Conservation (phyloP, 1,284 basidiomycete species). For the Trichosporon sp. region DNA sequence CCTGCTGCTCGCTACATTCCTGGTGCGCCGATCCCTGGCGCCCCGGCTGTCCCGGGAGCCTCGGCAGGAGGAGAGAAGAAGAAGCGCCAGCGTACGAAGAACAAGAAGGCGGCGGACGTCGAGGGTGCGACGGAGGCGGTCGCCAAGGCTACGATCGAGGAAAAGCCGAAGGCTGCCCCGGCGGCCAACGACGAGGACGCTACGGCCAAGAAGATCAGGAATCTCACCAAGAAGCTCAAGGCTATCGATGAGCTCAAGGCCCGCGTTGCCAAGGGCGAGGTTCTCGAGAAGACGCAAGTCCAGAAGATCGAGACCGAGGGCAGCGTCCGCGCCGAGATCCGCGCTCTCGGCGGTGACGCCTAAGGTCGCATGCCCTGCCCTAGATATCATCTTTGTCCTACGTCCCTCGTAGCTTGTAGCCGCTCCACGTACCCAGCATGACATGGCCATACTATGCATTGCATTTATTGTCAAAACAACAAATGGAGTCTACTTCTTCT, state of each 20-base stretch:
- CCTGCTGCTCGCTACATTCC: slow-evolving; percentile 57
- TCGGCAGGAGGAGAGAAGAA: slow-evolving; percentile 53
- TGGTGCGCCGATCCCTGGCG: slow-evolving; percentile 54
- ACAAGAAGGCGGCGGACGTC: slow-evolving; percentile 52
- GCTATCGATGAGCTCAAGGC: slow-evolving; percentile 94
- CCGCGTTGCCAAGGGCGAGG: slow-evolving; percentile 76
- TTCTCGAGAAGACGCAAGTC: slow-evolving; percentile 84
- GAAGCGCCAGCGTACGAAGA: slow-evolving; percentile 56
- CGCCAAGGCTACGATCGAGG: slow-evolving; percentile 32
- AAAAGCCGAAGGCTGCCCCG: slow-evolving; percentile 47
- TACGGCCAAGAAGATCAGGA: slow-evolving; percentile 81
- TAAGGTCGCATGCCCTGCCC: not conserved
- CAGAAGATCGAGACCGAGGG: slow-evolving; percentile 89
- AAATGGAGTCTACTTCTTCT: slow-evolving; percentile 12
- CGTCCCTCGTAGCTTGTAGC: not conserved
- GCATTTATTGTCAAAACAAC: slow-evolving; percentile 17
- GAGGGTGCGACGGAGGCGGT: slow-evolving; percentile 27
- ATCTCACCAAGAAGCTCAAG: slow-evolving; percentile 88
- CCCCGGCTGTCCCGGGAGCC: slow-evolving; percentile 23
- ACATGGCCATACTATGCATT: slow-evolving; percentile 20
- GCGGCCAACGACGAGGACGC: slow-evolving; percentile 66
- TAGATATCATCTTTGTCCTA: not conserved
- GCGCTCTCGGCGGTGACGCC: slow-evolving; percentile 47
- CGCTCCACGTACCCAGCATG: not conserved
- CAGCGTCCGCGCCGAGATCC: slow-evolving; percentile 74